phyloP scores from a whole-genome alignment of 2,329 filamentous ascomycete genomes.

The Colletotrichum gloeosporioides region DNA sequence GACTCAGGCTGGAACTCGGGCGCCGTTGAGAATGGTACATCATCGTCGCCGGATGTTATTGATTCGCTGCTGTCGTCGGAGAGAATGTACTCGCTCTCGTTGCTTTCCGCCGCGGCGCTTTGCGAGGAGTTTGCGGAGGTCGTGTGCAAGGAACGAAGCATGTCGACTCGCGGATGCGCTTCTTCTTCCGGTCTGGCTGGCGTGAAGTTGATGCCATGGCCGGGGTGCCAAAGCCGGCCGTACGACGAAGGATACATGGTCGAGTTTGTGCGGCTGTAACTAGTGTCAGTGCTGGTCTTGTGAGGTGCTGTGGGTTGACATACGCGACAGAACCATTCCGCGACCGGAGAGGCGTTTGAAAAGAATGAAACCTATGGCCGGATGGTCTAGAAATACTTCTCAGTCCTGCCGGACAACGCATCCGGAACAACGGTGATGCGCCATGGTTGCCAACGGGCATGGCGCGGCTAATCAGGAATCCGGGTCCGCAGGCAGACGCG shows the following conservation, averaged over 20 bases:
- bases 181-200: slow-evolving; percentile 8
- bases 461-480: slow-evolving; percentile 25
- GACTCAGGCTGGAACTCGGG: not conserved
- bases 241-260: slow-evolving; percentile 32
- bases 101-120: not conserved
- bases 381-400: slow-evolving; percentile 16
- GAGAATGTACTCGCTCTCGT: not conserved
- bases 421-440: slow-evolving; percentile 31
- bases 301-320: not conserved
- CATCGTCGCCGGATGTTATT: not conserved
- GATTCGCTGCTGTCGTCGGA: not conserved
- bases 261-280: not conserved
- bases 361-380: not conserved
- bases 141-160: not conserved
- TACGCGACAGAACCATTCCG: not conserved
- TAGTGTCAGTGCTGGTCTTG: not conserved
- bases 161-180: not conserved
- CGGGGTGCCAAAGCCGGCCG: slow-evolving; percentile 36
- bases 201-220: slow-evolving; percentile 37
- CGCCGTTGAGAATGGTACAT: slow-evolving; percentile 1
- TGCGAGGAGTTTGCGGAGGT: not conserved
- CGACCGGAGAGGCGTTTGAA: not conserved
- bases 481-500: slow-evolving; percentile 34
- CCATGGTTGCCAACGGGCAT: slow-evolving; percentile 38
- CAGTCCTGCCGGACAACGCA: slow-evolving; percentile 23